Evolutionary conservation across 331 rosid species (phyloP), one percentile per base, ranked within the genome.

Genomic region (Phaseolus coccineus): DNA sequence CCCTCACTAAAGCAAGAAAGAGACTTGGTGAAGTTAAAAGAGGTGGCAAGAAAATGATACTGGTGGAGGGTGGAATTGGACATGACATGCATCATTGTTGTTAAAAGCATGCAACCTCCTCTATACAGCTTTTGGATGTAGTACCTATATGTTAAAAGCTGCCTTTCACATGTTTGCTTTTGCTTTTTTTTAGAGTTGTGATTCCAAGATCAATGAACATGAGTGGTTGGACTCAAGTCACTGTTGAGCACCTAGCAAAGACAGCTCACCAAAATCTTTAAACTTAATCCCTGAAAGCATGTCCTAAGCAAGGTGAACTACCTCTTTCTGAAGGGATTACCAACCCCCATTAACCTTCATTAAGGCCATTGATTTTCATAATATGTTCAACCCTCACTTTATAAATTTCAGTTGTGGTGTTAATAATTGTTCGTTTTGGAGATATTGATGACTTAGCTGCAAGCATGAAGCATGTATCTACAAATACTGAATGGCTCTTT

Each of bases 121-220:
- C 87, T 78, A 81, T 40, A 77, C 56, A 81, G 82, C 89, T 85
- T 84, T 90, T 86, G 69, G 77, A 82, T 73, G 76, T 81, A 77
- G 64, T 77, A 48, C 87, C 81, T 61, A 30, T 77, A 55, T 80
- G 88, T 84, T 87, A 84, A 87, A 85, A 89, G 91, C 90, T 85
- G 79, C 79, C 81, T 52, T 87, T 71, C 91, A 88, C 97, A 88
- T 92, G 96, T 69, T 86, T 31, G 78, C 82, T 80, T 81, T 80
- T 81, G 39, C 39, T 83, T 81, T 89, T 86, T 87, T 79, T 71
- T 81, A 69, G 61, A 63, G 81, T 37, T 76, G 73, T 79, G 85
- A 57, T 82, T 79, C 76, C 69, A 69, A 55, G 66, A 75, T 77
- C 87, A 52, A 66, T 78, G 69, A 77, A 73, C 79, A 65, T 73